Evolutionary conservation across 169 alveolate genomes (phyloP).

Genomic region (Plasmodium blacklocki): DNA sequence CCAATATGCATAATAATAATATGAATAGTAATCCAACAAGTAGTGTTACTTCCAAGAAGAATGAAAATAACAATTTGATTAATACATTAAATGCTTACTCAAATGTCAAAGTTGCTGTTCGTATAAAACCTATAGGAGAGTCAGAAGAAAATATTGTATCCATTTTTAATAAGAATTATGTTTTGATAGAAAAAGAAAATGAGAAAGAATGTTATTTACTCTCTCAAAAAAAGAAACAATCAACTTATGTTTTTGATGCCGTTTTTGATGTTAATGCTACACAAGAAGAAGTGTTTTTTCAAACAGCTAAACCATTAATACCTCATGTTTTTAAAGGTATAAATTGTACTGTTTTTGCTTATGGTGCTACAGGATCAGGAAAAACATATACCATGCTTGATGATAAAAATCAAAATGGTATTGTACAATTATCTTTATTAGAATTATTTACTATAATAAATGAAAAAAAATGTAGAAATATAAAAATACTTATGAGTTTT

Average conservation of each 20-base stretch:
- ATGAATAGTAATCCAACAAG: neutral
- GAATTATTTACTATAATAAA: constrained; percentile 88
- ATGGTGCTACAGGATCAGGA: constrained; percentile 99
- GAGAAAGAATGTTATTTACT: constrained; percentile 81
- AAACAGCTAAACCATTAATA: constrained; percentile 90
- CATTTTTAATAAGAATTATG: constrained; percentile 71
- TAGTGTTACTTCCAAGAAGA: neutral
- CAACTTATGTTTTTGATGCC: constrained; percentile 93
- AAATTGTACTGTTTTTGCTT: constrained; percentile 96
- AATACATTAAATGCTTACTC: constrained; percentile 63
- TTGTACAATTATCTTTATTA: constrained; percentile 91
- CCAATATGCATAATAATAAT: neutral
- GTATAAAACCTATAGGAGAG: constrained; percentile 65
- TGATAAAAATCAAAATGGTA: constrained; percentile 92
- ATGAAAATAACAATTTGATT: constrained; percentile 33
- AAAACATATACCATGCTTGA: constrained; percentile 98
- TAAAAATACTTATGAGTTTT: constrained; percentile 89
- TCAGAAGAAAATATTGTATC: constrained; percentile 69
- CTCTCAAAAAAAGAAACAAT: constrained; percentile 86
- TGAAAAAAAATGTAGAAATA: constrained; percentile 75
- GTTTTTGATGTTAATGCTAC: constrained; percentile 91
- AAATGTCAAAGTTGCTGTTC: constrained; percentile 73
- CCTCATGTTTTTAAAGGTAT: constrained; percentile 94
- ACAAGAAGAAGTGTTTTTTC: constrained; percentile 90
- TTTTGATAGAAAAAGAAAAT: constrained; percentile 49